Conservation (phyloP, 2,329 filamentous ascomycete species). For the Zymoseptoria ardabiliae region DNA sequence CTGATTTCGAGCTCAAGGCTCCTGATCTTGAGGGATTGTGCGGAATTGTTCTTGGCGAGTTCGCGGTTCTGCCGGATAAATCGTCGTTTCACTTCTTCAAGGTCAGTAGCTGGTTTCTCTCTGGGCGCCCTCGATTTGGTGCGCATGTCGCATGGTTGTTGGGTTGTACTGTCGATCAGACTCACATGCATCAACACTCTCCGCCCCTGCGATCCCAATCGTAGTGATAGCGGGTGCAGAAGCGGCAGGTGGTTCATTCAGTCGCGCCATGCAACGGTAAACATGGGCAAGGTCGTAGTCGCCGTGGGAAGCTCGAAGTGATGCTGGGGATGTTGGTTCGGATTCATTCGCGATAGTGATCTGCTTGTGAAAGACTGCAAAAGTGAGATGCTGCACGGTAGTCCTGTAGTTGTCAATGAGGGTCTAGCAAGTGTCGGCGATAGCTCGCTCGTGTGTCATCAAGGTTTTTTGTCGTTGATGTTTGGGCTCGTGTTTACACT, state of each 20-base stretch:
- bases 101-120: constrained; percentile 21
- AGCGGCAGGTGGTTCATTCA: constrained; percentile 64
- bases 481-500: neutral
- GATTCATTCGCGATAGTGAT: neutral
- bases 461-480: neutral
- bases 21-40: constrained; percentile 69
- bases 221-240: constrained; percentile 26
- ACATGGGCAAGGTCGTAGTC: neutral
- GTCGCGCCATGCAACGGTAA: constrained; percentile 59
- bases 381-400: neutral
- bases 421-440: neutral
- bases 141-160: constrained; percentile 21
- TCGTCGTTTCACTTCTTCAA: constrained; percentile 60
- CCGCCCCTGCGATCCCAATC: constrained; percentile 32
- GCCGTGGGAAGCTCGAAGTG: neutral
- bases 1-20: constrained; percentile 68
- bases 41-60: constrained; percentile 68
- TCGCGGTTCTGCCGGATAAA: constrained; percentile 80
- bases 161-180: too few species aligned
- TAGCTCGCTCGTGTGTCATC: neutral
- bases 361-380: neutral
- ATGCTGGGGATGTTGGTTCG: neutral
- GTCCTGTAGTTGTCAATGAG: neutral
- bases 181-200: constrained; percentile 66
- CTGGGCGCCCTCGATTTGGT: constrained; percentile 22